Evolutionary conservation across 2,329 filamentous ascomycete genomes (phyloP).

Genomic region (Monosporascus sp.): DNA sequence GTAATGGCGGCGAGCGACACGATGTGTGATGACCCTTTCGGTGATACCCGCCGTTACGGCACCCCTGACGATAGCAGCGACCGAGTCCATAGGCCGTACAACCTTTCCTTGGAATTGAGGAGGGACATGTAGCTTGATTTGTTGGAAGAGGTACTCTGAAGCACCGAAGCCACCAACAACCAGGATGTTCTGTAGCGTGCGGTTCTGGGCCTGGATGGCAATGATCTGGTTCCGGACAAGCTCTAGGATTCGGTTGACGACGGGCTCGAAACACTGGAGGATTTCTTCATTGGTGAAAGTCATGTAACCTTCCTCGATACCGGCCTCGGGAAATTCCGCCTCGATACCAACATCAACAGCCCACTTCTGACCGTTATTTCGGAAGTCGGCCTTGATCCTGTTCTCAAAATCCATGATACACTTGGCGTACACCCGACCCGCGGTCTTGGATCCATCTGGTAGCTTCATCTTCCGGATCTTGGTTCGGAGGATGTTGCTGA

Average conservation of each 20-base stretch:
- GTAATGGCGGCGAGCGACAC: slow-evolving; percentile 94
- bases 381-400: slow-evolving; percentile 98
- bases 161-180: slow-evolving; percentile 98
- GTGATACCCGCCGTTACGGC: slow-evolving; percentile 97
- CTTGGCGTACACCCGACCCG: slow-evolving; percentile 97
- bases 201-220: slow-evolving; percentile 95
- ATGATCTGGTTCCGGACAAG: slow-evolving; percentile 98
- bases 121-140: slow-evolving; percentile 97
- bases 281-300: slow-evolving; percentile 99
- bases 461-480: slow-evolving; percentile 99
- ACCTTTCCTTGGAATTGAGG: slow-evolving; percentile 99
- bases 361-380: slow-evolving; percentile 99
- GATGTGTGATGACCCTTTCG: slow-evolving; percentile 91
- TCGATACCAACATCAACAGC: slow-evolving; percentile 98
- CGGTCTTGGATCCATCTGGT: slow-evolving; percentile 91
- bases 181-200: slow-evolving; percentile 88
- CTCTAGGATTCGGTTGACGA: slow-evolving; percentile 94
- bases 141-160: slow-evolving; percentile 97
- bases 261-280: slow-evolving; percentile 96
- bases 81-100: slow-evolving; percentile 96
- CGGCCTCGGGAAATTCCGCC: slow-evolving; percentile 93
- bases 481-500: slow-evolving; percentile 93
- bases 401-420: slow-evolving; percentile 99
- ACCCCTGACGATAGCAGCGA: slow-evolving; percentile 96
- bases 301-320: slow-evolving; percentile 99